These are phyloP conservation scores for Leccinum ochraceum DNA, from an alignment of 768 basidiomycete genomes.

Conservation along the genomic window DNA sequence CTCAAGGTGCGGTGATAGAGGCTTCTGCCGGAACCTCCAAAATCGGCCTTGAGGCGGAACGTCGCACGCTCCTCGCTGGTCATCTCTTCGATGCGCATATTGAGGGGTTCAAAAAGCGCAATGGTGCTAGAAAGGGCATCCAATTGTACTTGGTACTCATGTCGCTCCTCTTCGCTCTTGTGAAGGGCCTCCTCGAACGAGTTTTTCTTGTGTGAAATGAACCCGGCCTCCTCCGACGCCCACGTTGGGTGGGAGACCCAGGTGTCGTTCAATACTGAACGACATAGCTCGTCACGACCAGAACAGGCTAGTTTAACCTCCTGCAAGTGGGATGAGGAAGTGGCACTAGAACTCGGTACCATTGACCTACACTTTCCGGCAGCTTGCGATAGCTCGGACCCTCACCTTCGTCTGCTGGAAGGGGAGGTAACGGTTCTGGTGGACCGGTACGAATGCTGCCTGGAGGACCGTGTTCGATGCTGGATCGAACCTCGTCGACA, in stretches of 20 bases:
- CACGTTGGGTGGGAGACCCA: slow-evolving; percentile 99
- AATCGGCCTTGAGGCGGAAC: slow-evolving; percentile 82
- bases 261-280: slow-evolving; percentile 93
- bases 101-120: slow-evolving; percentile 85
- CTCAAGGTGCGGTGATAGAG: slow-evolving; percentile 93
- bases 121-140: slow-evolving; percentile 91
- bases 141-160: slow-evolving; percentile 96
- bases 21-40: slow-evolving; percentile 85
- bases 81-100: slow-evolving; percentile 85
- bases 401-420: slow-evolving; percentile 79
- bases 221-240: slow-evolving; percentile 95
- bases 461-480: slow-evolving; percentile 68
- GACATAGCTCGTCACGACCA: slow-evolving; percentile 90
- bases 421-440: slow-evolving; percentile 74
- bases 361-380: slow-evolving; percentile 75
- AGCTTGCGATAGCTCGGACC: slow-evolving; percentile 94
- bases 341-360: not conserved
- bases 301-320: slow-evolving; percentile 91
- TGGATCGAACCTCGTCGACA: slow-evolving; percentile 68
- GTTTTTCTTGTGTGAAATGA: slow-evolving; percentile 96
- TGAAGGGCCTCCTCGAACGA: slow-evolving; percentile 94
- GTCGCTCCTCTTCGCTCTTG: slow-evolving; percentile 96
- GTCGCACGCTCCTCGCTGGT: slow-evolving; percentile 76
- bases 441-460: slow-evolving; percentile 76
- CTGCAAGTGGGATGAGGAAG: slow-evolving; percentile 41